Evolutionary conservation across 2,329 filamentous ascomycete species (phyloP), one percentile per base, ranked within the genome.

Genomic region (Clarireedia homoeocarpa): DNA sequence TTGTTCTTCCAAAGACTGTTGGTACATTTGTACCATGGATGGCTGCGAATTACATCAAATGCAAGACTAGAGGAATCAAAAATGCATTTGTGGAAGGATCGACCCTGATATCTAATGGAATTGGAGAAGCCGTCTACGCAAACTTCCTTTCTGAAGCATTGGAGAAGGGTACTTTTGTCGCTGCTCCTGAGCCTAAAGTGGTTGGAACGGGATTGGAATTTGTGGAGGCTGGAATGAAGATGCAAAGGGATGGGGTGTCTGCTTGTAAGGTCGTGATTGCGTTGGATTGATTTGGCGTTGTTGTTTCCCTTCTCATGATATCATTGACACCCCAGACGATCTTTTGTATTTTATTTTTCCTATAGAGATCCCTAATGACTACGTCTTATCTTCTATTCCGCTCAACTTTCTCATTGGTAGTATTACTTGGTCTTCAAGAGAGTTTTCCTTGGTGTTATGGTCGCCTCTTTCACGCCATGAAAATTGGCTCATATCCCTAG

Each of bases 171-270:
- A 60, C 53, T 2, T 73, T 70, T 58, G 61, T 68, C 5, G 63
- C 72, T 9, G 67, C 70, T 15, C 75, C 75, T 1, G 63, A 70
- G 27, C 67, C 73, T 2, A 40, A 66, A 34, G 63, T 77, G 34
- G 69, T 71, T 0, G 74, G 74, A 1, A 65, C 71, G 5, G 75
- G 75, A 5, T 56, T 77, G 26, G 73, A 72, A 42, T 67, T 61
- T 48, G 59, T 77, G 1, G 72, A 77, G 51, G 67, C 65, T 6
- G 75, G 67, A 1, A 49, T 76, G 26, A 71, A 74, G 14, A 14
- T 51, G 6, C 55, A 55, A 30, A 61, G 45, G 39, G 49, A 55
- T 27, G 60, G 60, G 0, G 55, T 62, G 15, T 57, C 53, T 34
- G 60, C 60, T 6, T 59, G 38, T 27, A 62, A 62, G 39, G 36